phyloP scores from a whole-genome alignment of 352 stramenopile species.

The Phytophthora pistaciae region DNA sequence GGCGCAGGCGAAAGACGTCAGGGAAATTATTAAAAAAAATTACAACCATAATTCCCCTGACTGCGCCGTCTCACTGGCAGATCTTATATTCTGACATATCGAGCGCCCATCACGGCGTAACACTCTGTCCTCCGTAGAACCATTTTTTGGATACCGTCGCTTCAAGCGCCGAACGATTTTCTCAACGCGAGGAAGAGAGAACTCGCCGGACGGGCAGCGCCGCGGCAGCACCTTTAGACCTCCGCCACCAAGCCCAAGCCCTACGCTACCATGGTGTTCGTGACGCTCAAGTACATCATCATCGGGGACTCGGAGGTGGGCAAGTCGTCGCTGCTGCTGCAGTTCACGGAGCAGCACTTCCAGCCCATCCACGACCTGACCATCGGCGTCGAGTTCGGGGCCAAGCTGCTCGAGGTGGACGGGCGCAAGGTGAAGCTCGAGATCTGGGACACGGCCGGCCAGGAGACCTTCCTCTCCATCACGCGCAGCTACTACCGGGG shows the following conservation, averaged over 20 bases:
- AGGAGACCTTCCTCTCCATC: conserved; percentile 92
- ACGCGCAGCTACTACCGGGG: conserved; percentile 91
- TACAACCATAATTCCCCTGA: no score
- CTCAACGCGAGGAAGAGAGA: not conserved
- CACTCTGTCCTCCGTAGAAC: not conserved
- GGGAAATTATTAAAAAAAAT: no score
- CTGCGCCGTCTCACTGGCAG: no score
- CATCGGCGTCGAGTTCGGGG: conserved; percentile 93
- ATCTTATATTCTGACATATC: no score
- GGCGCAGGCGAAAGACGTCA: no score
- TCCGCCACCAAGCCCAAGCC: not conserved
- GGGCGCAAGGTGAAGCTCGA: conserved; percentile 90
- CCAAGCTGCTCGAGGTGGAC: conserved; percentile 88
- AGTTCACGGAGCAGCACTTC: conserved; percentile 94
- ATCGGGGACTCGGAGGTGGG: conserved; percentile 91
- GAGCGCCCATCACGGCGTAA: not conserved
- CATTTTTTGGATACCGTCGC: not conserved
- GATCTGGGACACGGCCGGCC: conserved; percentile 93
- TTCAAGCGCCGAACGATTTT: conserved; percentile 1
- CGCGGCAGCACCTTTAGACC: no score
- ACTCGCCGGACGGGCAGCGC: no score
- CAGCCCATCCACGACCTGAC: conserved; percentile 91
- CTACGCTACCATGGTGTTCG: conserved; percentile 75
- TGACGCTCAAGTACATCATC: conserved; percentile 93
- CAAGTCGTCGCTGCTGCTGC: conserved; percentile 91